Evolutionary conservation across 1,284 basidiomycete species (phyloP), one percentile per base, ranked within the genome.

Genomic region (Coniferiporia sulphurascens): DNA sequence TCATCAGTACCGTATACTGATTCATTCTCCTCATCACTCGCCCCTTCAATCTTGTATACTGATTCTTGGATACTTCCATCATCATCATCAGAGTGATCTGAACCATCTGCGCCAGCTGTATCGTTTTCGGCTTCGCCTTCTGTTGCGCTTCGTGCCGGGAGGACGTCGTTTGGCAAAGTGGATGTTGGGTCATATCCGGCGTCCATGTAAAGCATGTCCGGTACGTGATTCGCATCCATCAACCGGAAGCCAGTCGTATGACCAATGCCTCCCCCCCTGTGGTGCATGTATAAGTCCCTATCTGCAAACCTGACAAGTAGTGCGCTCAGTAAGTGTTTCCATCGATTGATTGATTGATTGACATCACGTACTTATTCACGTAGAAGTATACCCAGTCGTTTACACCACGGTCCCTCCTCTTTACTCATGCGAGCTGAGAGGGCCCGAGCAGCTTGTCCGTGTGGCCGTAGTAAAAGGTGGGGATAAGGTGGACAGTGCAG

Each of bases 261-360:
- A 0, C 71, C 71, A 15, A 73, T 59, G 1, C 66, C 71, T 17
- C 68, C 62, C 2, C 69, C 70, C 3, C 45, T 52, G 52, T 63
- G 71, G 0, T 68, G 62, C 70, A 74, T 70, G 19, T 70, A 65
- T 68, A 73, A 70, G 51, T 75, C 73, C 2, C 67, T 59, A 55
- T 76, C 74, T 45, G 69, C 68, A 60, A 74, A 75, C 1, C 74
- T 75, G n/a, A n/a, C 22, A 56, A n/a, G n/a, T n/a, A n/a, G n/a
- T n/a, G n/a, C n/a, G n/a, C 46, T 36, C 19, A 9, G 27, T 48
- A 21, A 13, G 21, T 13, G 8, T 65, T 19, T 17, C 15, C 27
- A 2, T 3, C 21, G 45, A 43, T 5, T 34, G 13, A 7, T 7
- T 38, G 13, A 17, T n/a, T n/a, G n/a, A n/a, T n/a, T n/a, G n/a